Evolutionary conservation across 768 basidiomycete genomes (phyloP).

Genomic region (Chalciporus pseudorubinellus): DNA sequence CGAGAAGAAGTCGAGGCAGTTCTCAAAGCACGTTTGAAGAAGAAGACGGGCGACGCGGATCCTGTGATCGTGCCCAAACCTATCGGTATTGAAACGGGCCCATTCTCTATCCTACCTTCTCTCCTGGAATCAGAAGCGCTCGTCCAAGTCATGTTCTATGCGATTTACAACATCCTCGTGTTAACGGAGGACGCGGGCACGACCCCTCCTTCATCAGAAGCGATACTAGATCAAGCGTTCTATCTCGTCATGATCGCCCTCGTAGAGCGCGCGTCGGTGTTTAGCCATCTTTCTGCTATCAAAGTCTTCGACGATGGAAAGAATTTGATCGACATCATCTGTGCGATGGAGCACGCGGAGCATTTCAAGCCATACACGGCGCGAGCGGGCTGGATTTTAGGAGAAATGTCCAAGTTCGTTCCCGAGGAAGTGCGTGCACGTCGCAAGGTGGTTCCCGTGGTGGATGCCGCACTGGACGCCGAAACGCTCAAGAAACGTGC

Average conservation of each 20-base stretch:
- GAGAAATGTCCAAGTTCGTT: conserved; percentile 52
- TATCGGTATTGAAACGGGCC: conserved; percentile 60
- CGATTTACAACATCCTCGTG: conserved; percentile 70
- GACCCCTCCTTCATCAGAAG: conserved; percentile 77
- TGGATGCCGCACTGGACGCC: conserved; percentile 41
- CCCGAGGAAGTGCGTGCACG: conserved; percentile 54
- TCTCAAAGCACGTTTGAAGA: conserved; percentile 64
- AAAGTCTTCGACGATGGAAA: conserved; percentile 57
- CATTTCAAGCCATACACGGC: conserved; percentile 70
- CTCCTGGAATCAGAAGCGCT: conserved; percentile 70
- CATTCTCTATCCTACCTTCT: conserved; percentile 63
- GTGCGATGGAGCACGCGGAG: conserved; percentile 73
- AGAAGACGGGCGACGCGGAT: conserved; percentile 57
- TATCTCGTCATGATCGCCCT: conserved; percentile 85
- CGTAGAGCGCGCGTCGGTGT: conserved; percentile 62
- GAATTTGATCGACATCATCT: conserved; percentile 69
- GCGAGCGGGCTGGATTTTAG: conserved; percentile 75
- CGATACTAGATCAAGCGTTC: conserved; percentile 84
- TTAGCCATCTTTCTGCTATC: conserved; percentile 55
- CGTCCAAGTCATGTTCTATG: conserved; percentile 80
- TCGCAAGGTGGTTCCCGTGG: conserved; percentile 42
- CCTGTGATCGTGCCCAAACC: conserved; percentile 75
- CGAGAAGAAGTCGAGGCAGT: conserved; percentile 87
- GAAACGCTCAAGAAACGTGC: conserved; percentile 78
- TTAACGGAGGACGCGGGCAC: conserved; percentile 58